A percentile compares a stretch with the other conserved stretches of the same genome.
These are phyloP conservation scores for Cryptococcus wingfieldii DNA, from an alignment of 1,284 basidiomycete genomes.

Conservation along the genomic window DNA sequence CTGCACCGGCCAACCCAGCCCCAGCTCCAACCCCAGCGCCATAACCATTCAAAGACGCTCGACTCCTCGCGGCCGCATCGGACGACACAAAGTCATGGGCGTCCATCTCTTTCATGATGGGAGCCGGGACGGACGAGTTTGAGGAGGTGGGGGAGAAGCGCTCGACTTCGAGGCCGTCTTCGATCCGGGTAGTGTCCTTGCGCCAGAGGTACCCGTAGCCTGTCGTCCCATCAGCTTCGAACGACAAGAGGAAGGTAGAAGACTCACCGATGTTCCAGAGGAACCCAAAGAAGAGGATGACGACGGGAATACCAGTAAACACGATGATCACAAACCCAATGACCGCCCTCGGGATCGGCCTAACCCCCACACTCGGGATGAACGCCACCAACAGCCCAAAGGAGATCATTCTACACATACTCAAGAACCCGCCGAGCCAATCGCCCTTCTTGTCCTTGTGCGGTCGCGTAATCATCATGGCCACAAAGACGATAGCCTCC, in stretches of 20 bases:
- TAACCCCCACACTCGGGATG: slow-evolving; percentile 38
- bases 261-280: slow-evolving; percentile 73
- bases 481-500: slow-evolving; percentile 61
- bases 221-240: slow-evolving; percentile 1
- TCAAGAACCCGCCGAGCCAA: slow-evolving; percentile 41
- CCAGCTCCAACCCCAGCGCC: not conserved
- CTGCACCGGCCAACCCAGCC: not conserved
- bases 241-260: not conserved
- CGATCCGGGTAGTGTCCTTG: slow-evolving; percentile 37
- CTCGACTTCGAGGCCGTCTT: slow-evolving; percentile 46
- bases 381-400: slow-evolving; percentile 48
- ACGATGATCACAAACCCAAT: slow-evolving; percentile 48
- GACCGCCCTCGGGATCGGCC: slow-evolving; percentile 41
- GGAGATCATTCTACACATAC: slow-evolving; percentile 38
- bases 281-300: slow-evolving; percentile 70
- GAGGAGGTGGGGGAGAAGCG: slow-evolving; percentile 30
- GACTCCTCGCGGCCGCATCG: not conserved
- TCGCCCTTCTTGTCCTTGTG: slow-evolving; percentile 49
- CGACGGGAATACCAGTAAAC: slow-evolving; percentile 42
- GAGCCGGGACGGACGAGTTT: slow-evolving; percentile 23
- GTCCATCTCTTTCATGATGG: slow-evolving; percentile 26
- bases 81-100: slow-evolving; percentile 9
- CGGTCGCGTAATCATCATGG: slow-evolving; percentile 54
- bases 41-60: not conserved
- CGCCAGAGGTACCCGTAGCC: slow-evolving; percentile 46